Conservation (phyloP, 768 basidiomycete genomes). For the Serendipita vermifera region DNA sequence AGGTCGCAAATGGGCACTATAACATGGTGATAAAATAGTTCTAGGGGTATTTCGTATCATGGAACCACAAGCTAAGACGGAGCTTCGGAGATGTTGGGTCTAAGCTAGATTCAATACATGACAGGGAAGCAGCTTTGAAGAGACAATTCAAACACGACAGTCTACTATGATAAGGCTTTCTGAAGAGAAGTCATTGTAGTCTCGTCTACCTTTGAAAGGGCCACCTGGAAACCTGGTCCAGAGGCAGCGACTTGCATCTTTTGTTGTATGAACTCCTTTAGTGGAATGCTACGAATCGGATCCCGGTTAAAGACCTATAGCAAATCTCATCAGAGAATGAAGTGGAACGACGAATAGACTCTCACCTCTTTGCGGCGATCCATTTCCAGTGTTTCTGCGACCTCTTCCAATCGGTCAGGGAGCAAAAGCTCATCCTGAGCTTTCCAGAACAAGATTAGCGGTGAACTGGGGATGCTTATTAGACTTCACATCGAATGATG, state of each 20-base stretch:
- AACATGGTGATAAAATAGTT: not conserved
- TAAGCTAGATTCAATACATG: too few species aligned
- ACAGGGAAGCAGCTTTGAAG: too few species aligned
- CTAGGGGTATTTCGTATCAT: not conserved
- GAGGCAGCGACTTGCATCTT: constrained; percentile 49
- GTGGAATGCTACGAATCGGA: constrained; percentile 50
- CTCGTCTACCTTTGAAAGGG: constrained; percentile 56
- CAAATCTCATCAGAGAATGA: not conserved
- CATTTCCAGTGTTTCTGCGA: constrained; percentile 61
- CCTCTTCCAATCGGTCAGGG: constrained; percentile 43
- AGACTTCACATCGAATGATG: too few species aligned
- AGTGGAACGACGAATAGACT: constrained; percentile 10
- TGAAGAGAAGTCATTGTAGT: constrained; percentile 58
- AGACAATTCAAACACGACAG: too few species aligned
- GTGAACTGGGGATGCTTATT: constrained; percentile 28
- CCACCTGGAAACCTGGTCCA: constrained; percentile 49
- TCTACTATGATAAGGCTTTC: constrained; percentile 12
- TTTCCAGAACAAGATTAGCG: constrained; percentile 58
- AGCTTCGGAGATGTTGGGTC: not conserved
- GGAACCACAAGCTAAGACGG: not conserved
- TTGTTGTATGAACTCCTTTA: constrained; percentile 46
- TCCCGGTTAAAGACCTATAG: constrained; percentile 57
- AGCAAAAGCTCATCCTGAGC: constrained; percentile 37
- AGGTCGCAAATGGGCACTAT: not conserved
- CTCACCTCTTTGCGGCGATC: constrained; percentile 59